Percentiles rank a stretch among this genome's conserved stretches.
These are phyloP conservation scores for Apostasia ramifera DNA, from an alignment of 106 monocot species.

Conservation along the genomic window DNA sequence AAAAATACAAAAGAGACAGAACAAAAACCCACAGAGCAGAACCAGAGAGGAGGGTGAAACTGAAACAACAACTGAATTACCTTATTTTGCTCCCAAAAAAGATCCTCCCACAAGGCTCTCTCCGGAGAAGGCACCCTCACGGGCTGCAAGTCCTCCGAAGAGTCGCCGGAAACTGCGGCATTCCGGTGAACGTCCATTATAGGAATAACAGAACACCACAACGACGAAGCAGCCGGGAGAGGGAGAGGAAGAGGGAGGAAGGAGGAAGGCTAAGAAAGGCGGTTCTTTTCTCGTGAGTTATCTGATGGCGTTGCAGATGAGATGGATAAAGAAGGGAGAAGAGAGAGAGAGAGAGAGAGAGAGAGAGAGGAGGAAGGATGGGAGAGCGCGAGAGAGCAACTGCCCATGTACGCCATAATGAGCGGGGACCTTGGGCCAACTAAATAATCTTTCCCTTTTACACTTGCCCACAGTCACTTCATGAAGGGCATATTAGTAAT, in stretches of 20 bases:
- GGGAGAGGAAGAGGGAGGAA: slow-evolving; percentile 10
- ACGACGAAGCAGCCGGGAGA: not conserved
- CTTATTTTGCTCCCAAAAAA: not conserved
- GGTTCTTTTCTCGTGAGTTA: not conserved
- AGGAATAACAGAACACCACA: not conserved
- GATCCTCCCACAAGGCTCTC: not conserved
- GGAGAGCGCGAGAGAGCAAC: not conserved
- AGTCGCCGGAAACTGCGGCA: not conserved
- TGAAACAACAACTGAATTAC: not conserved
- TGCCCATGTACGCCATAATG: not conserved
- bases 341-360: not conserved
- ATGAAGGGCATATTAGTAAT: no score
- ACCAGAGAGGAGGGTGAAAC: not conserved
- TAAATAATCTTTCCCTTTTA: no score
- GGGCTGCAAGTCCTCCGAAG: not conserved
- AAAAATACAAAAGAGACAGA: not conserved
- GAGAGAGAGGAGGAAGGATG: not conserved
- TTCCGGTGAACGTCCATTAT: slow-evolving; percentile 15
- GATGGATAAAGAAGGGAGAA: not conserved
- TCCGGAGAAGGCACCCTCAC: not conserved
- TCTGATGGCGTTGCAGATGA: not conserved
- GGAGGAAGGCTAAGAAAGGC: not conserved
- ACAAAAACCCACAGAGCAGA: not conserved
- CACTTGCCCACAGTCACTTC: no score
- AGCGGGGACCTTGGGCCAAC: not conserved